Evolutionary conservation across 2,329 filamentous ascomycete species (phyloP), one percentile per base, ranked within the genome.

Genomic region (Epicoccum sorghinum): DNA sequence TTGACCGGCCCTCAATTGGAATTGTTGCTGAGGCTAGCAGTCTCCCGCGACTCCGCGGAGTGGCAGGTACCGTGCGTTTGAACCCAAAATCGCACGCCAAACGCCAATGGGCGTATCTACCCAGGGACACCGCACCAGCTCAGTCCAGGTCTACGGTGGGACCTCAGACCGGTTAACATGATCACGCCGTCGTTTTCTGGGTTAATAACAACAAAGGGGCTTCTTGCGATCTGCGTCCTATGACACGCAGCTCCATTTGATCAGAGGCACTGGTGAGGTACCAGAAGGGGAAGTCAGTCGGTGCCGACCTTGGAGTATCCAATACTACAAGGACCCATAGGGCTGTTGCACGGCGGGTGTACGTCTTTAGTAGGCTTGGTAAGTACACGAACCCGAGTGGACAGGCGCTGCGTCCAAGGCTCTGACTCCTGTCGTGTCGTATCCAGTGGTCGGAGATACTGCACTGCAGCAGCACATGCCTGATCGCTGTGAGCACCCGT

Each of bases 371-470:
- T 51, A 38, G 46, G 44, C 35, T 40, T 42, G 46, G 43, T 18
- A 18, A 18, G 18, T 18, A 44, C 32, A 32, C 35, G 43, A 29
- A 32, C 23, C n/a, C 42, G 24, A 40, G 30, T 29, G 33, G 45
- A 43, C 46, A 46, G 14, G 12, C 32, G 32, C 10, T n/a, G 32
- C 32, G 32, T n/a, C 7, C 32, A 37, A 35, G 49, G 49, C 43
- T 45, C 40, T 42, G 39, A 24, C 49, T 51, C n/a, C 25, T 51
- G 46, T 43, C 14, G 54, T 58, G 52, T 56, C 52, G 50, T 41
- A 41, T 49, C 46, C 51, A 57, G 54, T 47, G 43, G 47, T 40
- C 46, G 53, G 57, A 55, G 56, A 58, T 59, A 42, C 35, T 54
- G 47, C 56, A 58, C 55, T 36, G 43, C 43, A 47, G 41, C 44